Percentiles rank a stretch among this genome's conserved stretches.
Conservation (phyloP, 345 rosid genomes). For the Combretum micranthum region DNA sequence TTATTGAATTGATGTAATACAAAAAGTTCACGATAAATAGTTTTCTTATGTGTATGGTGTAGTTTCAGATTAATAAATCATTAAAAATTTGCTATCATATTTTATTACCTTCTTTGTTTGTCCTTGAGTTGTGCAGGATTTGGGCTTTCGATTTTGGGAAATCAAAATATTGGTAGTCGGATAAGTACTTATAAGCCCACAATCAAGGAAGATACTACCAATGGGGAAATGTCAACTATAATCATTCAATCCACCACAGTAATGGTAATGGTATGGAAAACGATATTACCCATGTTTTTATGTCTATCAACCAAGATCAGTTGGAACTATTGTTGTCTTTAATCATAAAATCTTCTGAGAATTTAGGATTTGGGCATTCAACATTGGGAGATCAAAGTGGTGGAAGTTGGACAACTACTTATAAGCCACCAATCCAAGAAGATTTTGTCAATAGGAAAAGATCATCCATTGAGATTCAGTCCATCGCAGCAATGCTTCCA, state of each 20-base stretch:
- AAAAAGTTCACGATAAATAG: too few relatives aligned
- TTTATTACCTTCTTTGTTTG: too few relatives aligned
- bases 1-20: too few relatives aligned
- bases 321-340: too few relatives aligned
- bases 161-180: constrained; percentile 25
- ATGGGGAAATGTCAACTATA: constrained; percentile 17
- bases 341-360: too few relatives aligned
- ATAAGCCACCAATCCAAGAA: constrained; percentile 15
- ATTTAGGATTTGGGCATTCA: constrained; percentile 48
- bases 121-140: constrained; percentile 38
- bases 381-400: constrained; percentile 40
- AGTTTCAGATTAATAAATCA: too few relatives aligned
- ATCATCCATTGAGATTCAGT: constrained; percentile 23
- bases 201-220: constrained; percentile 11
- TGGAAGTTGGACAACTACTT: constrained; percentile 24
- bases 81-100: too few relatives aligned
- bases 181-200: constrained; percentile 19
- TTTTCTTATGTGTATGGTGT: too few relatives aligned
- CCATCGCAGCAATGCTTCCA: constrained; percentile 33
- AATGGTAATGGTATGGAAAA: too few relatives aligned
- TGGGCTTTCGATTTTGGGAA: constrained; percentile 56
- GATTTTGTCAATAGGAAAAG: constrained; percentile 14
- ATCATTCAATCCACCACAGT: constrained; percentile 32
- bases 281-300: too few relatives aligned
- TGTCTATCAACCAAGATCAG: constrained; percentile 44